Evolutionary conservation across 2,329 filamentous ascomycete species (phyloP).

Genomic region (Gyromitra esculenta): DNA sequence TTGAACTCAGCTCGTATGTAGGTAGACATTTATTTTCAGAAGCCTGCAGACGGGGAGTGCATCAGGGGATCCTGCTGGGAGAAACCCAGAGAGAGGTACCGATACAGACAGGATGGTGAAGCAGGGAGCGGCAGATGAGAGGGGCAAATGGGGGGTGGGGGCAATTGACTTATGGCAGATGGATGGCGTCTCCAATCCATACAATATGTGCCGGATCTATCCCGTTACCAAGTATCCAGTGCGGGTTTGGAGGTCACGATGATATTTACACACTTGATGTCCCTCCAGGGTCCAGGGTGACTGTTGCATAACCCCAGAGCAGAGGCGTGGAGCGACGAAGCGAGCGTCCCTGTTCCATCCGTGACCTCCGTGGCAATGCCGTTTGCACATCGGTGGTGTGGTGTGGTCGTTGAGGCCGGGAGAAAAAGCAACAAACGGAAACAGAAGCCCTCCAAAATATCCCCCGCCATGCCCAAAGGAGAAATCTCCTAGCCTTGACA

Average conservation of each 20-base stretch:
- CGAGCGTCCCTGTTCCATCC: slow-evolving; percentile 15
- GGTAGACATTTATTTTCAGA: slow-evolving; percentile 15
- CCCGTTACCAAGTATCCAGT: not conserved
- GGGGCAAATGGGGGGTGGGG: slow-evolving; percentile 13
- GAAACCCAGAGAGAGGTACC: slow-evolving; percentile 15
- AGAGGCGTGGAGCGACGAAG: slow-evolving; percentile 15
- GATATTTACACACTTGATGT: slow-evolving; percentile 1
- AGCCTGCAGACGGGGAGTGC: slow-evolving; percentile 6
- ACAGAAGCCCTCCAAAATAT: not conserved
- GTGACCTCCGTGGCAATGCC: slow-evolving; percentile 21
- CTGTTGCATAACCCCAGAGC: slow-evolving; percentile 7
- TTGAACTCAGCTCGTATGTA: slow-evolving; percentile 19
- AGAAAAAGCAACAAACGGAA: slow-evolving; percentile 1
- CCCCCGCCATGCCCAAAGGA: slow-evolving; percentile 20
- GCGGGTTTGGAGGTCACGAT: slow-evolving; percentile 10
- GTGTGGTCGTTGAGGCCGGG: not conserved
- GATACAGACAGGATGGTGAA: slow-evolving; percentile 31
- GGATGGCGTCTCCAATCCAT: not conserved
- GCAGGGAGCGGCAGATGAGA: slow-evolving; percentile 33
- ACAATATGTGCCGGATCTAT: slow-evolving; percentile 12
- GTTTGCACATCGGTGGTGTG: slow-evolving; percentile 17
- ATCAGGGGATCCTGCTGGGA: slow-evolving; percentile 21
- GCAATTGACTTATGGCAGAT: slow-evolving; percentile 21
- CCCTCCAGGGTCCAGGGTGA: slow-evolving; percentile 13
- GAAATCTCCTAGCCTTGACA: slow-evolving; percentile 26